Conservation (phyloP, 2,329 filamentous ascomycete species). For the Arthrobotrys megalospora region DNA sequence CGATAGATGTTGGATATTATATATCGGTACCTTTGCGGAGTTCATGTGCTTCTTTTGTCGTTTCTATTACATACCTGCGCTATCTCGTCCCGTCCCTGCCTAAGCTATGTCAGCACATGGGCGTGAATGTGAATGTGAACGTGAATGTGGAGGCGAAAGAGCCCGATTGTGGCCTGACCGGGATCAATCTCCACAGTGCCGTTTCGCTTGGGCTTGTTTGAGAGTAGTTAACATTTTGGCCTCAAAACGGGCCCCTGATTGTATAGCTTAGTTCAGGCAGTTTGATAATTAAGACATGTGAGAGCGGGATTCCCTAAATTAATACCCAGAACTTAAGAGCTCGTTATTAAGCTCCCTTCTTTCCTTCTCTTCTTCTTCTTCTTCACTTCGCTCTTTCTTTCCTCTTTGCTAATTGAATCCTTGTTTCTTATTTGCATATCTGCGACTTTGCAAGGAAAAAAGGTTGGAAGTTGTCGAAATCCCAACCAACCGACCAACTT, state of each 20-base stretch:
- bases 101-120: neutral
- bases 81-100: neutral
- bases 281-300: neutral
- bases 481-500: neutral
- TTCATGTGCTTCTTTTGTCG: neutral
- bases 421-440: no score
- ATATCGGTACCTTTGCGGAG: neutral
- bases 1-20: slow-evolving; percentile 12
- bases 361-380: neutral
- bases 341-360: neutral
- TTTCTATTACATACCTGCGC: no score
- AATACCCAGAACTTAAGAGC: no score
- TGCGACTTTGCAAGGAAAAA: no score
- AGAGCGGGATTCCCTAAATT: neutral
- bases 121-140: neutral
- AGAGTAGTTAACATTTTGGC: slow-evolving; percentile 11
- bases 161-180: slow-evolving; percentile 35
- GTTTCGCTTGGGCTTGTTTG: slow-evolving; percentile 3
- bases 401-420: neutral
- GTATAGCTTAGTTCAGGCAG: no score
- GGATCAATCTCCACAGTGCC: neutral
- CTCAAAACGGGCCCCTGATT: slow-evolving; percentile 6
- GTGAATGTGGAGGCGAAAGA: slow-evolving; percentile 12
- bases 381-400: neutral
- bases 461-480: neutral